Conservation (phyloP, 2,329 filamentous ascomycete species). For the Dryadomyces sulphureus region DNA sequence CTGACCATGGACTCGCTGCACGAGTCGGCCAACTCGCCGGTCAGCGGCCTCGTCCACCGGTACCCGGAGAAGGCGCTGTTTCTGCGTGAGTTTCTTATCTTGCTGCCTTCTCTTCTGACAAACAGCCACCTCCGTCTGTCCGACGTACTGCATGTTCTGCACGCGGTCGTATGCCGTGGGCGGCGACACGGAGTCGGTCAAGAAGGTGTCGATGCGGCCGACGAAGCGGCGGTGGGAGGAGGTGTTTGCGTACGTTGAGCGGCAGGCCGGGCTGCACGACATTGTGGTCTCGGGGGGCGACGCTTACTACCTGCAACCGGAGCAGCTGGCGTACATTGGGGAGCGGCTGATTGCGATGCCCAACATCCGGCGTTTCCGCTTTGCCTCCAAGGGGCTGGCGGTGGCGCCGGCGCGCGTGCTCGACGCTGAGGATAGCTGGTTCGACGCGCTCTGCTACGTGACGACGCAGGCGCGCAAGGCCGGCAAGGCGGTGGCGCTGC, state of each 20-base stretch:
- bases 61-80: slow-evolving; percentile 50
- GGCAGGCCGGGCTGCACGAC: slow-evolving; percentile 33
- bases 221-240: slow-evolving; percentile 32
- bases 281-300: slow-evolving; percentile 51
- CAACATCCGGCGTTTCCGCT: slow-evolving; percentile 43
- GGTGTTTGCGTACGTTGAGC: slow-evolving; percentile 41
- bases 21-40: slow-evolving; percentile 39
- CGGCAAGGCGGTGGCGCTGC: slow-evolving; percentile 45
- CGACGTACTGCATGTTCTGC: slow-evolving; percentile 48
- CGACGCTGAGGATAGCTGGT: slow-evolving; percentile 36
- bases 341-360: slow-evolving; percentile 39
- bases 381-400: slow-evolving; percentile 47
- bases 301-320: slow-evolving; percentile 38
- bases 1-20: slow-evolving; percentile 43
- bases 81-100: slow-evolving; percentile 27
- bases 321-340: slow-evolving; percentile 38
- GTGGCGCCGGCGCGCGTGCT: slow-evolving; percentile 42
- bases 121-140: slow-evolving; percentile 42
- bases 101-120: not conserved
- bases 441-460: slow-evolving; percentile 33
- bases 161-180: slow-evolving; percentile 47
- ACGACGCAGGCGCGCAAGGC: slow-evolving; percentile 31
- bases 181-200: slow-evolving; percentile 34
- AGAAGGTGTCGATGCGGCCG: slow-evolving; percentile 27
- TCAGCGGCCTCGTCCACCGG: slow-evolving; percentile 44